phyloP scores from a whole-genome alignment of 345 rosid genomes.

The Ricinus communis region DNA sequence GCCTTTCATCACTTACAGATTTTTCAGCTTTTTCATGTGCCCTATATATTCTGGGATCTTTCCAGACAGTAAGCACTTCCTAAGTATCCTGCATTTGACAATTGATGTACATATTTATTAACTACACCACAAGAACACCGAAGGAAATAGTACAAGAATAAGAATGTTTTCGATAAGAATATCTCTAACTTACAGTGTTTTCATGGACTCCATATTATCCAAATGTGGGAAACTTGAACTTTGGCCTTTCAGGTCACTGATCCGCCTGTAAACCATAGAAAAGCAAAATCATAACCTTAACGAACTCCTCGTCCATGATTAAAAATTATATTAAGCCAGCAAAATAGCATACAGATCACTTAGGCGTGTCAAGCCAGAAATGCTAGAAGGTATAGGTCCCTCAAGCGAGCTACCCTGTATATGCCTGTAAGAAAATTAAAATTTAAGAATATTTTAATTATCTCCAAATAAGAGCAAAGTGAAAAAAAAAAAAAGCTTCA shows the following conservation, averaged over 20 bases:
- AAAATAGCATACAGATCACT: slow-evolving; percentile 64
- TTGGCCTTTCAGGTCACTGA: slow-evolving; percentile 67
- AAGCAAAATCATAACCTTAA: slow-evolving; percentile 11
- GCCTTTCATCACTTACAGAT: slow-evolving; percentile 50
- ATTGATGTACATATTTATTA: slow-evolving; percentile 7
- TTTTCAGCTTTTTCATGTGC: slow-evolving; percentile 55
- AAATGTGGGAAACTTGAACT: slow-evolving; percentile 56
- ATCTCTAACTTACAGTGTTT: slow-evolving; percentile 67
- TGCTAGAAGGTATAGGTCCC: slow-evolving; percentile 77
- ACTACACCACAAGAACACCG: neutral
- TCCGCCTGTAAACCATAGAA: slow-evolving; percentile 53
- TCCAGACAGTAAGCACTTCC: slow-evolving; percentile 63
- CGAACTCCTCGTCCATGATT: neutral
- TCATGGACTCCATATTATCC: slow-evolving; percentile 51
- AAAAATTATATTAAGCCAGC: slow-evolving; percentile 13
- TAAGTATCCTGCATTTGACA: slow-evolving; percentile 50
- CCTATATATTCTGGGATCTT: slow-evolving; percentile 63
- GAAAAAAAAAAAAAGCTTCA: neutral
- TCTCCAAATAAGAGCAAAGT: neutral
- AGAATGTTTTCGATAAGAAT: neutral
- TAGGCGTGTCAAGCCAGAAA: slow-evolving; percentile 57
- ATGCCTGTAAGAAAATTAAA: slow-evolving; percentile 47
- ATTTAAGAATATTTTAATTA: neutral
- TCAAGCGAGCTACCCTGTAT: slow-evolving; percentile 70
- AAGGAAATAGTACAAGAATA: neutral